These are phyloP conservation scores for Balakata baccata DNA, from an alignment of 345 rosid species.

Conservation along the genomic window DNA sequence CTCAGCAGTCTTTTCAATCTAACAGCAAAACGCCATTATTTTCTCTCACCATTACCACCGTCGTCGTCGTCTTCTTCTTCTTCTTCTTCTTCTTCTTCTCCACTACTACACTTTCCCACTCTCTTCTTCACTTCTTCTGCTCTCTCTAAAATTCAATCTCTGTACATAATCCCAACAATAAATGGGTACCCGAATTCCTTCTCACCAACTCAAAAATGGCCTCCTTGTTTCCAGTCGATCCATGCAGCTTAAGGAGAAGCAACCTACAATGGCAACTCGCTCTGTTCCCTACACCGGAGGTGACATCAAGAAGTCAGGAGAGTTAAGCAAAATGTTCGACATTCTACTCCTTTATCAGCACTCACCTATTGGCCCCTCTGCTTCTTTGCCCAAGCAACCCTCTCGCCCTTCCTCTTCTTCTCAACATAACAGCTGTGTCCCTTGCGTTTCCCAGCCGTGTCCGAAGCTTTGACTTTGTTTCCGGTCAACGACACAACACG, in stretches of 20 bases:
- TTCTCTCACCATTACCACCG: neutral
- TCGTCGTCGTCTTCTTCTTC: too few species aligned
- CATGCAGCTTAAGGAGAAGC: conserved; percentile 58
- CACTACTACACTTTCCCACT: neutral
- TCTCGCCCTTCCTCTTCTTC: conserved; percentile 65
- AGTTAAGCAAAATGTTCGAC: conserved; percentile 91
- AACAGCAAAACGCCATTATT: too few species aligned
- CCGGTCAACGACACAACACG: too few species aligned
- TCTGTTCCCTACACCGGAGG: conserved; percentile 91
- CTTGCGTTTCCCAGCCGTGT: too few species aligned
- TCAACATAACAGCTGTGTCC: conserved; percentile 62
- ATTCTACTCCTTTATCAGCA: conserved; percentile 47
- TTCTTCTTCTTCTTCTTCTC: neutral
- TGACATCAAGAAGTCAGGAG: conserved; percentile 89
- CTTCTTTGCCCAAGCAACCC: conserved; percentile 39
- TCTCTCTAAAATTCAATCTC: too few species aligned
- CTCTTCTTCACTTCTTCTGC: too few species aligned
- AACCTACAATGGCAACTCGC: conserved; percentile 73
- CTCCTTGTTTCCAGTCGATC: conserved; percentile 76
- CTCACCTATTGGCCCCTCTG: conserved; percentile 30
- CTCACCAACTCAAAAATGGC: conserved; percentile 87
- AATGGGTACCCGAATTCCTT: conserved; percentile 76
- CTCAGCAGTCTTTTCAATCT: conserved; percentile 1
- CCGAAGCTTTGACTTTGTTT: too few species aligned
- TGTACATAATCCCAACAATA: neutral